phyloP scores from a whole-genome alignment of 2,329 filamentous ascomycete species.

The Penicillium fuscoglaucum region DNA sequence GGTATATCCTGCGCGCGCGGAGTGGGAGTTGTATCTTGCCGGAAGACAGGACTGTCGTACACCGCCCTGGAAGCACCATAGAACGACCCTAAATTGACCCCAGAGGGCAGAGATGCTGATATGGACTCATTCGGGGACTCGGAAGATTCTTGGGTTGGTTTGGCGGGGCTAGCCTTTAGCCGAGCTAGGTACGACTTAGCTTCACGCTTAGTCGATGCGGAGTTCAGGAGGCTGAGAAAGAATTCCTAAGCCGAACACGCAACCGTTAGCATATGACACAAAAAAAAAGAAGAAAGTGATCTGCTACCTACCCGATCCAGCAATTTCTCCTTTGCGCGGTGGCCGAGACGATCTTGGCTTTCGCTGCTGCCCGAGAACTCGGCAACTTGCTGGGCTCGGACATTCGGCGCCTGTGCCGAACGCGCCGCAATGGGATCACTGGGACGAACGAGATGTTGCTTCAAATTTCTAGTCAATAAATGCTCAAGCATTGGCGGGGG shows the following conservation, averaged over 20 bases:
- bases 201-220: constrained; percentile 88
- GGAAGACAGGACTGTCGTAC: constrained; percentile 61
- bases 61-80: constrained; percentile 61
- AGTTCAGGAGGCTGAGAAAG: constrained; percentile 80
- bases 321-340: constrained; percentile 46
- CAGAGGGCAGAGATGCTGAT: constrained; percentile 36
- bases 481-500: background rate
- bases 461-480: constrained; percentile 13
- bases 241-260: constrained; percentile 63
- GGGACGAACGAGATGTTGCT: constrained; percentile 25
- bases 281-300: too few relatives aligned
- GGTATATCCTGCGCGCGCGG: constrained; percentile 37
- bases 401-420: constrained; percentile 18
- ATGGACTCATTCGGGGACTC: constrained; percentile 22
- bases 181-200: constrained; percentile 88
- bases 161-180: constrained; percentile 58
- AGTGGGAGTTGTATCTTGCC: constrained; percentile 51
- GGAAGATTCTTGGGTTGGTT: constrained; percentile 35
- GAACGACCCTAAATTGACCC: constrained; percentile 62
- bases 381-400: constrained; percentile 29
- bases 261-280: constrained; percentile 1
- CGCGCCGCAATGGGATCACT: constrained; percentile 15
- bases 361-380: constrained; percentile 34
- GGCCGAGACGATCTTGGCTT: constrained; percentile 36
- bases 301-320: constrained; percentile 41